Conservation (phyloP, 2,329 filamentous ascomycete species). For the Fonsecaea pugnacius region DNA sequence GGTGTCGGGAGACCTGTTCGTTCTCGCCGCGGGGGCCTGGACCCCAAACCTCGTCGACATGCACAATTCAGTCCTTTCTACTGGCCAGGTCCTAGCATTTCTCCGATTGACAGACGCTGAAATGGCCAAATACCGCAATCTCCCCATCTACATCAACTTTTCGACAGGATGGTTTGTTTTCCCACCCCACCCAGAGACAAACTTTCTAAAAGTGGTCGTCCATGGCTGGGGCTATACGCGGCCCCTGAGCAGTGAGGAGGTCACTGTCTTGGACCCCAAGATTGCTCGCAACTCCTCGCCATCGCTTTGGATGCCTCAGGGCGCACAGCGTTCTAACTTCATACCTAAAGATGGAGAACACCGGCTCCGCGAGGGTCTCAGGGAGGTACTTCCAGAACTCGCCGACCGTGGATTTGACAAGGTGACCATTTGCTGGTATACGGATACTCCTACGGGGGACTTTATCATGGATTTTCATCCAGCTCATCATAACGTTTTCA, state of each 20-base stretch:
- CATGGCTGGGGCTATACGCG: conserved; percentile 67
- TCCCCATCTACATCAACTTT: conserved; percentile 39
- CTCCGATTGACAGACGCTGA: conserved; percentile 73
- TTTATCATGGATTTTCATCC: conserved; percentile 74
- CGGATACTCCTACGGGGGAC: conserved; percentile 71
- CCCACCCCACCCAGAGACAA: conserved; percentile 40
- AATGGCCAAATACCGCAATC: conserved; percentile 53
- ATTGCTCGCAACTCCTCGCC: conserved; percentile 1
- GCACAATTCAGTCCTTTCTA: conserved; percentile 73
- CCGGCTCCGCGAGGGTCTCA: conserved; percentile 56
- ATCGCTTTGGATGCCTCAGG: background rate
- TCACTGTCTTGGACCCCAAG: conserved; percentile 3
- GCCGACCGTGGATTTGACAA: conserved; percentile 63
- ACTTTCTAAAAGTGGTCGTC: conserved; percentile 66
- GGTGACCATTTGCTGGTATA: conserved; percentile 74
- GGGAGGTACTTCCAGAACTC: conserved; percentile 59
- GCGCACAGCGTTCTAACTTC: background rate
- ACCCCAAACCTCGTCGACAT: conserved; percentile 76
- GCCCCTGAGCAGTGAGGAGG: background rate
- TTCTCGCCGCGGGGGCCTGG: conserved; percentile 88
- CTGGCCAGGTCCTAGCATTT: conserved; percentile 80
- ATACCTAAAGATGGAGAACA: conserved; percentile 36
- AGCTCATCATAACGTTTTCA: conserved; percentile 51
- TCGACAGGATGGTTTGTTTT: conserved; percentile 41
- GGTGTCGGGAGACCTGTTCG: conserved; percentile 35